Base-by-base conservation (phyloP, 352 stramenopile genomes). In the Globisporangium megalacanthum region DNA sequence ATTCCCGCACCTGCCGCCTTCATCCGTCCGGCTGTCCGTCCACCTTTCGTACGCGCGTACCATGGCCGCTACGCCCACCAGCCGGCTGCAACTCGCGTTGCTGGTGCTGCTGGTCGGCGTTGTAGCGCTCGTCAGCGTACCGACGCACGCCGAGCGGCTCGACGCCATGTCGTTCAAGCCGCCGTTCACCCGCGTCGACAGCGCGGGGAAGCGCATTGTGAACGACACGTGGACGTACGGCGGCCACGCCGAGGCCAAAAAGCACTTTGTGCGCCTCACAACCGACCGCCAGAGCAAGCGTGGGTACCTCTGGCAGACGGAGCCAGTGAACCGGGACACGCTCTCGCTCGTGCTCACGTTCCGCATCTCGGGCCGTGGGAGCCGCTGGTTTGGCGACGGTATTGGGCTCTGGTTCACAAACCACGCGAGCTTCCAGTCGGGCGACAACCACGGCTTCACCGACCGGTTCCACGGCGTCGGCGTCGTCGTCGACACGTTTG, bases 251-350 rank as follows among this genome's bases (percentile, higher is more conserved):
- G 79, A 92, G 58, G 73, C 83, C 19, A 93, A 94, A 65, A 91
- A 92, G 68, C 72, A 89, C 70, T 95, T 95, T 62, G 69, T 94
- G 42, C 86, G 86, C 29, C 66, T 95, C n/a, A 95, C 85, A n/a
- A 85, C 85, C 9, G 84, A 95, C 58, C 82, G 85, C 0, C 85
- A 95, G 68, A 93, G 82, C 70, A 92, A 94, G 66, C 73, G 78
- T 42, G 85, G 85, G 0, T 86, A 83, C 57, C n/a, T 95, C 37
- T 95, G 85, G 85, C 70, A 87, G 61, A 81, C 75, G 25, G 64
- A 83, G 20, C 61, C 60, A 10, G 60, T 95, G 51, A 63, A 58
- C 0, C 73, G 70, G 44, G 73, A 92, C 45, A 72, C 69, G 29
- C 64, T 93, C 50, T 85, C 80, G 46, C 69, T 67, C 9, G 70